Conservation (phyloP, 2,329 filamentous ascomycete species). For the Beauveria medogensis region DNA sequence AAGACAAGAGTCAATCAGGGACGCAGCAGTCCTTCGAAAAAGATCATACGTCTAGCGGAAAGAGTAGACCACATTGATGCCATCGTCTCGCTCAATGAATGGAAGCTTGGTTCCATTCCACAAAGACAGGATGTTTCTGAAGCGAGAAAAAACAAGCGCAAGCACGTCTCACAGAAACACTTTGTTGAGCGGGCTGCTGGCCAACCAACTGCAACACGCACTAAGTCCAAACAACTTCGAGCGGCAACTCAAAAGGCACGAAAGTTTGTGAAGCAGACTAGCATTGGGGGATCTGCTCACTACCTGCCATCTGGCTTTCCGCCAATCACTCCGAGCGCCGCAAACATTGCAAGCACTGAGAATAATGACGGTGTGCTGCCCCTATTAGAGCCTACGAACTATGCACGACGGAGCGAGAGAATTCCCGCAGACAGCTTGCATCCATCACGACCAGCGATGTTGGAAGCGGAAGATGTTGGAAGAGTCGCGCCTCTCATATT, state of each 20-base stretch:
- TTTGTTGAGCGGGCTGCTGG: constrained; percentile 20
- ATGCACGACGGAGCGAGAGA: background rate
- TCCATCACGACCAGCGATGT: constrained; percentile 42
- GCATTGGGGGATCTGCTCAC: constrained; percentile 17
- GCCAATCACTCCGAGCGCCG: background rate
- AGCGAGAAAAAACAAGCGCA: constrained; percentile 15
- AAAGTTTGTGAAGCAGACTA: constrained; percentile 23
- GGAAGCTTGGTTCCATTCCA: constrained; percentile 46
- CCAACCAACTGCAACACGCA: constrained; percentile 5
- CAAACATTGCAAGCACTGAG: background rate
- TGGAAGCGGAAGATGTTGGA: constrained; percentile 39
- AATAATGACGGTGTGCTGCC: background rate
- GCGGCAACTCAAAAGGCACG: constrained; percentile 13
- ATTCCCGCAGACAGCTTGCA: background rate
- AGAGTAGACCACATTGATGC: constrained; percentile 54
- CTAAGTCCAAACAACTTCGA: background rate
- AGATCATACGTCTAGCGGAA: constrained; percentile 52
- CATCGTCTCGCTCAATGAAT: constrained; percentile 42
- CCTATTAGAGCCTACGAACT: background rate
- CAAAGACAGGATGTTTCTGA: constrained; percentile 29
- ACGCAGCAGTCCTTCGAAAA: constrained; percentile 45
- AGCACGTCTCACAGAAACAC: constrained; percentile 11
- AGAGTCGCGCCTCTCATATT: constrained; percentile 33
- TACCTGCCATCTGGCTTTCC: background rate
- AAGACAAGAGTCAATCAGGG: constrained; percentile 40